Evolutionary conservation across 2,329 filamentous ascomycete species (phyloP).

Genomic region (Pseudogymnoascus sp.): DNA sequence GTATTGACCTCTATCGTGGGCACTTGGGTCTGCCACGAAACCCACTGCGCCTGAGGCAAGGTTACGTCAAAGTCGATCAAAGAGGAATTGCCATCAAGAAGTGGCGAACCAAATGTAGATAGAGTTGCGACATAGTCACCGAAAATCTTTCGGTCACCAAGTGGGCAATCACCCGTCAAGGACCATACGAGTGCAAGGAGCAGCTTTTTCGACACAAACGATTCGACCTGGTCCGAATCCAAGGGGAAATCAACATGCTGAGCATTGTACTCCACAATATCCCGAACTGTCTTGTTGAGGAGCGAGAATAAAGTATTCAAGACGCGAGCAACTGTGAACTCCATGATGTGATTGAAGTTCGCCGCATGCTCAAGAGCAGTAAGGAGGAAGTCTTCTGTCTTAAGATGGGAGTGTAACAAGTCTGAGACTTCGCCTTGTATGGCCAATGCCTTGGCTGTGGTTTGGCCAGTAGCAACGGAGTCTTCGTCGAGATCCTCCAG

Average conservation of each 20-base stretch:
- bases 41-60: constrained; percentile 82
- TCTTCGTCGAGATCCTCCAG: constrained; percentile 98
- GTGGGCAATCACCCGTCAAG: constrained; percentile 86
- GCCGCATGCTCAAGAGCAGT: constrained; percentile 70
- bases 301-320: constrained; percentile 92
- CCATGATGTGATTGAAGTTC: constrained; percentile 92
- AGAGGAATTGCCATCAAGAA: constrained; percentile 68
- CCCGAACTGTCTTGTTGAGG: constrained; percentile 86
- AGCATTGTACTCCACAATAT: constrained; percentile 90
- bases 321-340: constrained; percentile 85
- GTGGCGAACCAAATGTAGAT: constrained; percentile 78
- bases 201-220: constrained; percentile 87
- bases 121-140: constrained; percentile 77
- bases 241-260: constrained; percentile 92
- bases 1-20: constrained; percentile 95
- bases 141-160: constrained; percentile 79
- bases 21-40: constrained; percentile 89
- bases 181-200: constrained; percentile 92
- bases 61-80: constrained; percentile 94
- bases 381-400: constrained; percentile 71
- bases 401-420: constrained; percentile 68
- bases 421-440: constrained; percentile 75
- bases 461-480: constrained; percentile 66
- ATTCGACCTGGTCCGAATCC: constrained; percentile 81
- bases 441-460: constrained; percentile 68